Percentiles rank a stretch among this genome's conserved stretches.
Evolutionary conservation across 208 protist species (phyloP).

Genomic region (Entamoeba invadens): DNA sequence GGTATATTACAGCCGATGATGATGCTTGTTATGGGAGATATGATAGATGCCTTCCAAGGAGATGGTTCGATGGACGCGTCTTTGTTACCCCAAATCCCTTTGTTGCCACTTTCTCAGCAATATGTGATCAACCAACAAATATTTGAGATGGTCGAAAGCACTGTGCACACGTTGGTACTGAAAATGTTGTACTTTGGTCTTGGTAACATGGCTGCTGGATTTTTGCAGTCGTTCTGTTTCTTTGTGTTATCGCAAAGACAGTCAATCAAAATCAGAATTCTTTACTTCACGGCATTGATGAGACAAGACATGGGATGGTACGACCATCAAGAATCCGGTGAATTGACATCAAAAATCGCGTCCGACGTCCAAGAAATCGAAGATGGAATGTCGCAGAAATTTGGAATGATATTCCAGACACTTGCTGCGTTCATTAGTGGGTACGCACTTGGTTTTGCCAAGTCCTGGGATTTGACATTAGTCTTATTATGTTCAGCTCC

Average conservation of each 20-base stretch:
- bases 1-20: neutral
- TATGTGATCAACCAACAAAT: neutral
- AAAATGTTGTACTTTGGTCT: neutral
- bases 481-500: neutral
- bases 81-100: too few species aligned
- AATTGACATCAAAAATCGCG: neutral
- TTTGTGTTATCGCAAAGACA: neutral
- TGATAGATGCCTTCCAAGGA: neutral
- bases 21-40: neutral
- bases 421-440: neutral
- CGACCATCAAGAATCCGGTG: neutral
- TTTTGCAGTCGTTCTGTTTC: neutral
- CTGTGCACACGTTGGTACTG: neutral
- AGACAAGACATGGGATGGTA: neutral
- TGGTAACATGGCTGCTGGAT: neutral
- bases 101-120: neutral
- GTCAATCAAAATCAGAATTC: neutral
- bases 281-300: neutral
- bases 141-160: neutral
- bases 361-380: neutral
- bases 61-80: neutral
- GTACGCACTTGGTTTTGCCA: neutral
- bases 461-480: neutral
- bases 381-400: neutral
- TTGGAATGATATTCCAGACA: neutral